Conservation (phyloP, 257 asterid genomes). For the Penstemon barbatus region DNA sequence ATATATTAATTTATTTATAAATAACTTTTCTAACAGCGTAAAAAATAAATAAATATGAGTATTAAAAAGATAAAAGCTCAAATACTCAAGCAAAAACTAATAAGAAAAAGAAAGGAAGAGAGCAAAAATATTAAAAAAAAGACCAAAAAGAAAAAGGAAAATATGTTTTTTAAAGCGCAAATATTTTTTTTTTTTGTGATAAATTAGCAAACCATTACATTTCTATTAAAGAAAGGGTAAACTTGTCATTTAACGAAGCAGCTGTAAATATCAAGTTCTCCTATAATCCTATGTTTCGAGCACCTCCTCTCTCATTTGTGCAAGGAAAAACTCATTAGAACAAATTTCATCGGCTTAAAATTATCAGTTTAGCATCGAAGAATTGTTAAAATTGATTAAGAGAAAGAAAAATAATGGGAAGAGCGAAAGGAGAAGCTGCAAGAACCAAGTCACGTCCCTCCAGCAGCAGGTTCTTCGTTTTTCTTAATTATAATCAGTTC, state of each 20-base stretch:
- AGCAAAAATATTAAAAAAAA: too few relatives aligned
- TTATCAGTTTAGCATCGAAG: background rate
- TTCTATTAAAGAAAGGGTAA: constrained; percentile 24
- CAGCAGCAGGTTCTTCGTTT: constrained; percentile 79
- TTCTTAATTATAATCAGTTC: background rate
- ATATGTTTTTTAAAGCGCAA: too few relatives aligned
- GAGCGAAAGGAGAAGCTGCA: constrained; percentile 87
- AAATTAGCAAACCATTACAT: too few relatives aligned
- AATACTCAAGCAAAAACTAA: too few relatives aligned
- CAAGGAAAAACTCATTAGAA: constrained; percentile 18
- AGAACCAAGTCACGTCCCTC: constrained; percentile 98
- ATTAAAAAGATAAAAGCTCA: too few relatives aligned
- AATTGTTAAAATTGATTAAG: background rate
- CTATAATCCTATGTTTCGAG: constrained; percentile 9
- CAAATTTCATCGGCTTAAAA: constrained; percentile 31
- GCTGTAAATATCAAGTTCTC: constrained; percentile 4
- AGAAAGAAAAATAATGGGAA: constrained; percentile 65
- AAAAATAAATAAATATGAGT: too few relatives aligned
- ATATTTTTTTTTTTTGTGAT: too few relatives aligned
- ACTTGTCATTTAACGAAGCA: constrained; percentile 11
- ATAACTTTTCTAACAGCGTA: too few relatives aligned
- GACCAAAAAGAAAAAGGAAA: too few relatives aligned
- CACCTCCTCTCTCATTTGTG: background rate
- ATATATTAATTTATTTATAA: too few relatives aligned
- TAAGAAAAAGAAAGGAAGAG: too few relatives aligned